phyloP scores from a whole-genome alignment of 1,284 basidiomycete species.

The Irpex rosettiformis region DNA sequence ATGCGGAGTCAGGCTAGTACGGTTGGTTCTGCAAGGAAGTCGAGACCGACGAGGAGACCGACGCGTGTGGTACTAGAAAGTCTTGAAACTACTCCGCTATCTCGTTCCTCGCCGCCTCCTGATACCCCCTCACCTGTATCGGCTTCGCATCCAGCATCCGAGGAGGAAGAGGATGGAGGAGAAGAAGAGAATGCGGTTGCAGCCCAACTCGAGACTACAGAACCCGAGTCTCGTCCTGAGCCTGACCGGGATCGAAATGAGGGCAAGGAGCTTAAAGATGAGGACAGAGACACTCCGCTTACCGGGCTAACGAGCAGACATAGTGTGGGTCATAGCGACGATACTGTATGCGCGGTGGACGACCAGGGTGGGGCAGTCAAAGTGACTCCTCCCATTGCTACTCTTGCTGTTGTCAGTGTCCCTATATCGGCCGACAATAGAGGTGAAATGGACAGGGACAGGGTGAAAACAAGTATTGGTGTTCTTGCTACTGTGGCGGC shows the following conservation, averaged over 20 bases:
- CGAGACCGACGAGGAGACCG: conserved; percentile 2
- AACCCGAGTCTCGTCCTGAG: neutral
- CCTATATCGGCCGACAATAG: conserved; percentile 9
- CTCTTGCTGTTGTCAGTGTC: conserved; percentile 1
- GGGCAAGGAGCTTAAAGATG: conserved; percentile 24
- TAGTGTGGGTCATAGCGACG: conserved; percentile 51
- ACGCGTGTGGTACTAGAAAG: conserved; percentile 4
- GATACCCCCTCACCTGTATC: neutral
- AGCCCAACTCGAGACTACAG: neutral
- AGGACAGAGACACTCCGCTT: conserved; percentile 49
- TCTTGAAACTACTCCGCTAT: neutral
- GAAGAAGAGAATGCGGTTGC: neutral
- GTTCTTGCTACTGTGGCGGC: neutral
- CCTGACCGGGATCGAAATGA: neutral
- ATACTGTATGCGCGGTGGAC: conserved; percentile 39
- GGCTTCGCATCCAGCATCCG: neutral
- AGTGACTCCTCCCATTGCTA: conserved; percentile 16
- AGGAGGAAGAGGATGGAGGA: neutral
- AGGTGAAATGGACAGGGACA: conserved; percentile 4
- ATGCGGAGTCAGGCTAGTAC: neutral
- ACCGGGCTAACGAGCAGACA: conserved; percentile 49
- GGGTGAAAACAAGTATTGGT: conserved; percentile 2
- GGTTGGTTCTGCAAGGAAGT: conserved; percentile 2
- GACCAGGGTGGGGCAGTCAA: conserved; percentile 17
- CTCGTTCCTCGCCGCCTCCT: neutral